Evolutionary conservation across 192 early-diverging fungal genomes (phyloP).

Genomic region (Entophlyctis luteolus): DNA sequence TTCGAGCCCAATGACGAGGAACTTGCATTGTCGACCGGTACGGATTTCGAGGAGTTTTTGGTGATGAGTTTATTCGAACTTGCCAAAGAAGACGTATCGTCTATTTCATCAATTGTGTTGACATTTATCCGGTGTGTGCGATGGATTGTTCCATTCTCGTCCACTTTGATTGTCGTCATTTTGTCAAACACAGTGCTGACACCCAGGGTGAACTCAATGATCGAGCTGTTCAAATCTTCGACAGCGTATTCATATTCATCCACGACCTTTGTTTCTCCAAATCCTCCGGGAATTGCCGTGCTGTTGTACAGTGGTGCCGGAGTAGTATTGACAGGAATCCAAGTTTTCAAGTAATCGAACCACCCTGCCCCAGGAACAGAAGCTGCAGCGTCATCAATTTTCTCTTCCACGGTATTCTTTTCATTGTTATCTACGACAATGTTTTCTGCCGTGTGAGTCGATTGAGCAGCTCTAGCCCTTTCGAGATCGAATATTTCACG

Average conservation of each 20-base stretch:
- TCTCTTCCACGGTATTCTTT: neutral
- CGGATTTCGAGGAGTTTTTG: neutral
- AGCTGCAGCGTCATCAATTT: neutral
- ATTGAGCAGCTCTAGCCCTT: neutral
- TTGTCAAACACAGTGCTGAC: conserved; percentile 10
- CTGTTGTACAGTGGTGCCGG: conserved; percentile 3
- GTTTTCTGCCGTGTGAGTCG: neutral
- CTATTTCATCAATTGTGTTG: neutral
- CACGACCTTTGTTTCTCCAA: neutral
- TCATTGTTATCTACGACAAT: neutral
- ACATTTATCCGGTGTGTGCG: conserved; percentile 1
- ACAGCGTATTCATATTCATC: neutral
- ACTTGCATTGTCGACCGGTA: neutral
- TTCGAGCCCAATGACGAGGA: neutral
- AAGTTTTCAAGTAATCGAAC: conserved; percentile 10
- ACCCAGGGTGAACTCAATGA: neutral
- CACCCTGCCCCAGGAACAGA: neutral
- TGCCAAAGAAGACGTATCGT: neutral
- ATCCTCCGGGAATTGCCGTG: conserved; percentile 7
- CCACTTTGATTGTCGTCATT: neutral
- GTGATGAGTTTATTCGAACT: neutral
- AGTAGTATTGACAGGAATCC: neutral
- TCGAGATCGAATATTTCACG: neutral
- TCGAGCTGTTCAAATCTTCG: neutral
- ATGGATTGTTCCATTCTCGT: neutral